Base-by-base conservation (phyloP, 495 filamentous ascomycete species). In the Annulohypoxylon maeteangense region DNA sequence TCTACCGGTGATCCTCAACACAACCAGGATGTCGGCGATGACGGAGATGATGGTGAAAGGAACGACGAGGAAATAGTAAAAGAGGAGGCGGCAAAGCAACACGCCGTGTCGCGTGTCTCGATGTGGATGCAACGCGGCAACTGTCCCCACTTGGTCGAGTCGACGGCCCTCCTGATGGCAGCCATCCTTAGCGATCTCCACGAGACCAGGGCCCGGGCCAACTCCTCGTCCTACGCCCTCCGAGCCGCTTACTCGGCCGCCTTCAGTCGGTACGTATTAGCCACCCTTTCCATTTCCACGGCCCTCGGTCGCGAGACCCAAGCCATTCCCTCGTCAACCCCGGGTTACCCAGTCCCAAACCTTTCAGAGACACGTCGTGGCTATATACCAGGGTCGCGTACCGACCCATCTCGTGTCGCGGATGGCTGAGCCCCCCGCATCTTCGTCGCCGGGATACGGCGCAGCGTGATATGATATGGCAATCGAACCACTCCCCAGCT, bases 101-200 rank as follows among this genome's bases (percentile, higher is more conserved):
- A 68, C 16, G 83, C 82, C 42, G 82, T 87, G 50, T 80, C 83
- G 51, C 79, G 80, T 51, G 86, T 87, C 29, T 79, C 81, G 16
- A 81, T 87, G 73, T 88, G 85, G 84, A 82, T 86, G 81, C 83
- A 87, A 70, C 89, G 92, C 69, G 92, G 92, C 60, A 89, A 88
- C 71, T 89, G 94, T 47, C 92, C 92, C 29, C 92, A 95, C 80
- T 83, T 92, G 68, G 87, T 96, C 57, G 92, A 94, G 80, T 91
- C 90, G 12, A 96, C 92, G 1, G 92, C 92, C 14, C 82, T 93
- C 27, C 82, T 96, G 62, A 90, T 87, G 38, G 89, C 92, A 67
- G 92, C 92, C 6, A 84, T 91, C 50, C 82, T 96, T 29, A 87
- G 88, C 67, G 91, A 93, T 75, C 76, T 81, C 65, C 76, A 79